A percentile compares a stretch with the other conserved stretches of the same genome.
Evolutionary conservation across 108 stramenopile species (phyloP).

Genomic region (Pseudonitzschia multiseries): DNA sequence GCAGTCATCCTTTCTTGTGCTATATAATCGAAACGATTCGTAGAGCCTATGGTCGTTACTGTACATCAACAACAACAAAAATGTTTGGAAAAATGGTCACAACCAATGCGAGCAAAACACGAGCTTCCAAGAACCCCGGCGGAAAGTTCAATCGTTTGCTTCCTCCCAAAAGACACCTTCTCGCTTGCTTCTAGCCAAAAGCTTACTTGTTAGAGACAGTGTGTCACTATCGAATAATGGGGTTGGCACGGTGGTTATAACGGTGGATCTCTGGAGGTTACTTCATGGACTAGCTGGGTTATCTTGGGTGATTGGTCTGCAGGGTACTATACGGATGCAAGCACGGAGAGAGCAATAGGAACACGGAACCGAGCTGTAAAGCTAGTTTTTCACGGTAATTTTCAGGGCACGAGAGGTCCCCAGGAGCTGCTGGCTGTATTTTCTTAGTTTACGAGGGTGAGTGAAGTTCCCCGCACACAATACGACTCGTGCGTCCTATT

Average conservation of each 20-base stretch:
- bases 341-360: not conserved
- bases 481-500: too few relatives aligned
- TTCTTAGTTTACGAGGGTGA: too few relatives aligned
- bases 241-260: not conserved
- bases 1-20: constrained; percentile 2
- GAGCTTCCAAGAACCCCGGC: not conserved
- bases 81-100: not conserved
- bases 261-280: not conserved
- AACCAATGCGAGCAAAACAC: not conserved
- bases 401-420: too few relatives aligned
- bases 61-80: not conserved
- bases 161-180: not conserved
- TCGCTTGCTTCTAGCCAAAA: not conserved
- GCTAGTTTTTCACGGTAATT: not conserved
- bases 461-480: too few relatives aligned
- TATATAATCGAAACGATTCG: not conserved
- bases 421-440: too few relatives aligned
- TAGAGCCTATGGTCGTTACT: not conserved
- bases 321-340: too few relatives aligned
- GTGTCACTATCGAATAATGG: not conserved
- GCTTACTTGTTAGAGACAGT: not conserved
- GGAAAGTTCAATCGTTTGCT: not conserved
- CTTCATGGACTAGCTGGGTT: not conserved
- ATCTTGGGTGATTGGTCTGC: not conserved
- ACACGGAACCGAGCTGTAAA: not conserved